Base-by-base conservation (phyloP, 2,329 filamentous ascomycete genomes). In the Cordyceps cicadae region DNA sequence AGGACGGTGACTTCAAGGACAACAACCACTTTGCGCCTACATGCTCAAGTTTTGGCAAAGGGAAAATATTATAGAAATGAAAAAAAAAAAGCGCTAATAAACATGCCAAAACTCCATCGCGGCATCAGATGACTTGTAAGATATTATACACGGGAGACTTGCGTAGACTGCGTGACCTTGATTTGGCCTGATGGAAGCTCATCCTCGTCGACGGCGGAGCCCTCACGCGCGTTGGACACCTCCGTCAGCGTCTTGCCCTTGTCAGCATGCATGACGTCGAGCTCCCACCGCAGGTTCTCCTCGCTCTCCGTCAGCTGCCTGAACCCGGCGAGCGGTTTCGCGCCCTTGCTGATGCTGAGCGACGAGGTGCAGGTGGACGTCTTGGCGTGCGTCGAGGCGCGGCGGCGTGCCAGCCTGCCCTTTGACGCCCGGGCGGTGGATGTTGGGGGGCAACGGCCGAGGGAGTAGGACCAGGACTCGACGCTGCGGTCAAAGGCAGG, bases 291-390 rank as follows among this genome's bases (percentile, higher is more conserved):
- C 17, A 65, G 41, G 19, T 67, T 61, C 51, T 66, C 64, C 24
- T 66, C 63, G 46, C 65, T 65, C 29, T 65, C 65, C 3, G 65
- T 59, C 32, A 67, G 61, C 24, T 63, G 62, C 19, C 63, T 55
- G 39, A 66, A 66, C 3, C 54, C 50, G 5, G 46, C 21, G 24
- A 52, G 51, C 7, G 19, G n/a, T 15, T 53, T 55, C 7, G 32
- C n/a, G 17, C n/a, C 49, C 19, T 51, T 63, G 11, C 54, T 26
- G 1, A 60, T 52, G 12, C 43, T 56, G 9, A 58, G 37, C 11
- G 55, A 51, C 24, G 59, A 51, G 34, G 29, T 26, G 19, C 41
- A 17, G 12, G 51, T 63, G 17, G 53, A 64, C 14, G 5, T 48
- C 32, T 56, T 37, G 6, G 39, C 34, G 26, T 55, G 21, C 11